Base-by-base conservation (phyloP, 2,329 filamentous ascomycete species). In the Paracoccidioides brasiliensis region DNA sequence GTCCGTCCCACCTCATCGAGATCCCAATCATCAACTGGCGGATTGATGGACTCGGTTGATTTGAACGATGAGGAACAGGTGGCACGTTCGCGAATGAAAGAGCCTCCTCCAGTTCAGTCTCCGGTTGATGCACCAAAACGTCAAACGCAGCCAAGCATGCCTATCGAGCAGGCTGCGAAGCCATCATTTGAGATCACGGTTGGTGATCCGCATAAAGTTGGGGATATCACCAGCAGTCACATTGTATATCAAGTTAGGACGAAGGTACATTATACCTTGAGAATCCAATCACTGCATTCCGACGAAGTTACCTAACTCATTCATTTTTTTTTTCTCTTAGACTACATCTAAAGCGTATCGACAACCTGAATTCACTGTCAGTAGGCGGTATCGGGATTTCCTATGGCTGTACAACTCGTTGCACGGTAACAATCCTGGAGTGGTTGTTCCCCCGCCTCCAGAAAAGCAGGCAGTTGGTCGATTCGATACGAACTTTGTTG, bases 381-480 rank as follows among this genome's bases (percentile, higher is more conserved):
- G 90, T 66, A 81, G 93, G 64, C 83, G 93, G 66, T 98, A 97
- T 71, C 85, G 90, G 57, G 93, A 98, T 72, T 98, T 98, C 70
- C 76, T 98, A 54, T 98, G 93, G 93, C 82, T 98, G 33, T 98
- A 98, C 71, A 96, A 85, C 63, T 89, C 90, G 35, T 78, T 98
- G 58, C 93, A 97, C 69, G 85, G 84, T 59, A 98, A 95, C 70
- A 96, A 93, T 64, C 93, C 93, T 0, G 93, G 93, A 56, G 84
- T 96, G 41, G 90, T 98, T 35, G 88, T 98, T 10, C 93, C 93
- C 0, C 91, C 93, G 6, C 93, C 93, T 0, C 93, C 93, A 0
- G 93, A 98, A 74, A 98, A 98, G 76, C 93, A 98, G 74, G 90
- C 91, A 6, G 88, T 98, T 55, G 91, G 91, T 58, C 84, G 93